Base-by-base conservation (phyloP, 208 protist species). In the Leptomonas pyrrhocoris region DNA sequence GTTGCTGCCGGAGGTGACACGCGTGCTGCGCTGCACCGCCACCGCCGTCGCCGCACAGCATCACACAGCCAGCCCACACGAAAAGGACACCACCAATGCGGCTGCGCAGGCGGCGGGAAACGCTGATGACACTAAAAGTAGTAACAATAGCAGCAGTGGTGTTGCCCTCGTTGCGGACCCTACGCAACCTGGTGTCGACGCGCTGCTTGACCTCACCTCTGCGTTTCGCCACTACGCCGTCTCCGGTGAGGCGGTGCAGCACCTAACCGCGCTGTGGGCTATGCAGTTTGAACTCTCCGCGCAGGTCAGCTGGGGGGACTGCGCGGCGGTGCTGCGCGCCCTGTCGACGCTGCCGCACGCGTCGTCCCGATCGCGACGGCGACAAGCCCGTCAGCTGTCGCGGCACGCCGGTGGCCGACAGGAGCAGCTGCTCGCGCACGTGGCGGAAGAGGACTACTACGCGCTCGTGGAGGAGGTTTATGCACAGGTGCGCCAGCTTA, bases 181-280 rank as follows among this genome's bases (percentile, higher is more conserved):
- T 30, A 21, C 31, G 7, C 43, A 27, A 68, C 49, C 77, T 40
- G 12, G 57, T 43, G 18, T 53, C 16, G 43, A 53, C 19, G 83
- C 69, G 48, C 67, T 88, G 54, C 50, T 80, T 21, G 79, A 85
- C 66, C 50, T 88, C 43, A 88, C 83, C 18, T n/a, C 63, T 4
- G 77, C 74, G 45, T 81, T 88, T 19, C 55, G 79, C 1, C 73
- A 76, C 53, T 94, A 91, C 74, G 85, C 84, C 46, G 88, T 94
- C 38, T 86, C 83, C 1, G 88, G 88, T 0, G 73, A 76, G 42
- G 79, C 81, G 3, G 83, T 84, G n/a, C 50, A 68, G 57, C 71
- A 88, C 51, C 73, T 94, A 7, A 83, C 77, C 34, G 50, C 62
- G 23, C 74, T 93, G 8, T 93, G 84, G 88, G 28, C 23, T 12